Conservation (phyloP, 805 yeast genomes). For the Peterozyma toletana region DNA sequence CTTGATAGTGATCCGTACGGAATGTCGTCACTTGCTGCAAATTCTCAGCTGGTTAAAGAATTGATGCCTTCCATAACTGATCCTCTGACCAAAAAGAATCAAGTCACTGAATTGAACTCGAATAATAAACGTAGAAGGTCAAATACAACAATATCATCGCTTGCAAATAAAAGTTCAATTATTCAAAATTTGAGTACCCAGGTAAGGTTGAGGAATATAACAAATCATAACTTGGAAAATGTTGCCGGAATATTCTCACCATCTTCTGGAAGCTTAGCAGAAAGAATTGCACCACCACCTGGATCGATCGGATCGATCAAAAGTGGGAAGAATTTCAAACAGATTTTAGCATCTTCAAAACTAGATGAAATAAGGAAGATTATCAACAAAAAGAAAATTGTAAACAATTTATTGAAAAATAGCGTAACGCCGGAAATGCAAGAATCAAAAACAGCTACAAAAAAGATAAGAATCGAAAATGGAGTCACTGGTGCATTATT, state of each 20-base stretch:
- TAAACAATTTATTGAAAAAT: not conserved
- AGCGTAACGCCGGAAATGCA: not conserved
- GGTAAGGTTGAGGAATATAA: slow-evolving; percentile 13
- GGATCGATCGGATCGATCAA: slow-evolving; percentile 5
- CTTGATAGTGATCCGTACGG: slow-evolving; percentile 21
- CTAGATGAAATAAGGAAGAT: slow-evolving; percentile 6
- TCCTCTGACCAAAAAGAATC: slow-evolving; percentile 18
- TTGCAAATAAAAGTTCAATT: slow-evolving; percentile 7
- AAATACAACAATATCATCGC: slow-evolving; percentile 6
- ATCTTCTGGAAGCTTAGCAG: slow-evolving; percentile 8
- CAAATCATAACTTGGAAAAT: slow-evolving; percentile 14
- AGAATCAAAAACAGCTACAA: not conserved
- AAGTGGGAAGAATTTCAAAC: slow-evolving; percentile 6
- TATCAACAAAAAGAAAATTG: slow-evolving; percentile 4
- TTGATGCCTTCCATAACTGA: slow-evolving; percentile 18
- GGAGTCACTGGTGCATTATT: not conserved
- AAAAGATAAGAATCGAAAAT: not conserved
- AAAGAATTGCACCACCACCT: slow-evolving; percentile 8
- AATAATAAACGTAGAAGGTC: not conserved
- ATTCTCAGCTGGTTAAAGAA: slow-evolving; percentile 1
- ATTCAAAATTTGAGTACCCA: slow-evolving; percentile 13
- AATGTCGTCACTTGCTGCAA: slow-evolving; percentile 20
- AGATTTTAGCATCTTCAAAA: slow-evolving; percentile 6
- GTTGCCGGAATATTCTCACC: slow-evolving; percentile 23
- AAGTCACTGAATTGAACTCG: not conserved